Evolutionary conservation across 805 yeast genomes (phyloP), one percentile per base, ranked within the genome.

Genomic region (Kodamaea restingae): DNA sequence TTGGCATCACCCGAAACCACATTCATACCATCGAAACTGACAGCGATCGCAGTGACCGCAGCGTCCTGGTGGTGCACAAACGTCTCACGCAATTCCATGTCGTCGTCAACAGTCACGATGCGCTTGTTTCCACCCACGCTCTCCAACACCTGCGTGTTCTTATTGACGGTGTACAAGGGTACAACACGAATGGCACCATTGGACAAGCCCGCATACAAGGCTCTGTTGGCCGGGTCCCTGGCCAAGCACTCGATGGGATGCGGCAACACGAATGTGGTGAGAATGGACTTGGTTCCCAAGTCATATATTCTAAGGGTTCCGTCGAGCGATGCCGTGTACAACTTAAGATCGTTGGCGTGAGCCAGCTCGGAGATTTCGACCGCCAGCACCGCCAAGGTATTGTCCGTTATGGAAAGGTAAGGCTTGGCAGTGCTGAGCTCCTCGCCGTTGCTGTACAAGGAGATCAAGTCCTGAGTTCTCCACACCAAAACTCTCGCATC

Each of bases 401-500:
- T 84, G 50, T 84, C 88, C 6, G 80, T 73, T 37, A 84, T 62
- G 6, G 77, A 64, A 30, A 70, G 72, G 37, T 68, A 65, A 2
- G 91, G 88, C 53, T 80, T 82, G 18, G 73, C 47, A 15, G 50
- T 54, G 1, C 61, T 55, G 12, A 64, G 67, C 2, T 56, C 55
- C 0, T 57, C 56, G 1, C 56, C 41, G 47, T 65, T 49, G 37
- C 58, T 46, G 36, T 52, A 58, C 14, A 55, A 36, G 4, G 65
- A 48, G 15, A 81, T 62, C 35, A 90, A 63, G 48, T 87, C 95
- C 14, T 68, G 46, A 0, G 81, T 63, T 45, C 74, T 76, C 95
- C 95, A 90, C 3, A 84, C 74, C 18, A 82, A 69, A 11, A 84
- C 73, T 45, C 96, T 70, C 1, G 95, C 79, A 64, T 91, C 98